These are phyloP conservation scores for Apiospora malaysiana DNA, from an alignment of 2,329 filamentous ascomycete species.

Conservation along the genomic window DNA sequence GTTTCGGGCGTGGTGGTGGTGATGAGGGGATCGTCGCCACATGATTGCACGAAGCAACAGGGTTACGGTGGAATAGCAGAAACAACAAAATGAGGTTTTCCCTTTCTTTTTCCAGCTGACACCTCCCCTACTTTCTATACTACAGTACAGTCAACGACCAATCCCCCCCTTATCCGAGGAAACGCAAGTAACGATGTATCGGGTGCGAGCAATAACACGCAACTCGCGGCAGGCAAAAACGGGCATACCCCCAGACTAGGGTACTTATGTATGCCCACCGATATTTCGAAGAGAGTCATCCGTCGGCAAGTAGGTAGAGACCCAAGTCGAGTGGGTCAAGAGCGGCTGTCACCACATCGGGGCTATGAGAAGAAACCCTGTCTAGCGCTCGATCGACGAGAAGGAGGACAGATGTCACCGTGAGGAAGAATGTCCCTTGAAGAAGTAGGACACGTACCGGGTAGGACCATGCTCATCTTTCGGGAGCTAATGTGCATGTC, in stretches of 20 bases:
- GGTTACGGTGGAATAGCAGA: background rate
- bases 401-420: background rate
- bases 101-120: background rate
- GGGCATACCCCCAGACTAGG: background rate
- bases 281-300: background rate
- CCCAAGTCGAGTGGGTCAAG: background rate
- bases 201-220: background rate
- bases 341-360: background rate
- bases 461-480: background rate
- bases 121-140: background rate
- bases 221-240: background rate
- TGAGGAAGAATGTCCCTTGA: background rate
- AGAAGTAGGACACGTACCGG: slow-evolving; percentile 3
- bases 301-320: background rate
- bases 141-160: too few species aligned
- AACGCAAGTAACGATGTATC: background rate
- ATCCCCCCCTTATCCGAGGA: too few species aligned
- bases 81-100: slow-evolving; percentile 2
- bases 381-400: background rate
- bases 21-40: background rate
- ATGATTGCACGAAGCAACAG: background rate
- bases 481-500: background rate
- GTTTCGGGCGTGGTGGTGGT: background rate
- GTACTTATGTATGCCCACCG: background rate
- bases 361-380: background rate